These are phyloP conservation scores for Leccinum subfulvum DNA, from an alignment of 1,284 basidiomycete species.

Conservation along the genomic window DNA sequence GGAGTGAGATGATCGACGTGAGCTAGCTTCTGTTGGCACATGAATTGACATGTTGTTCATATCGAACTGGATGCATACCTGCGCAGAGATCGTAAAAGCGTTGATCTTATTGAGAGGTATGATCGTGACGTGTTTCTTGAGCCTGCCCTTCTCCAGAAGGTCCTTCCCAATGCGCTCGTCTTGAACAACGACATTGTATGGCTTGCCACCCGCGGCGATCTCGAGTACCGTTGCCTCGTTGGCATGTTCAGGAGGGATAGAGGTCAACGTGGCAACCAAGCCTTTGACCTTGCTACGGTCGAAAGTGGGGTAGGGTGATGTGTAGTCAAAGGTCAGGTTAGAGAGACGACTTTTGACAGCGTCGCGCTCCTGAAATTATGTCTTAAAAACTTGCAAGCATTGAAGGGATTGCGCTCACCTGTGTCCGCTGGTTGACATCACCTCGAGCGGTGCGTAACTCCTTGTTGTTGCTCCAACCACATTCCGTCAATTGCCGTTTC, in stretches of 20 bases:
- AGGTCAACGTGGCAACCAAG: conserved; percentile 84
- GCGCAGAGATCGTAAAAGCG: conserved; percentile 60
- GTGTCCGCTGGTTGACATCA: conserved; percentile 58
- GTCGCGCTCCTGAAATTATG: conserved; percentile 66
- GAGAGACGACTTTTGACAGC: conserved; percentile 67
- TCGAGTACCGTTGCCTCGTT: conserved; percentile 89
- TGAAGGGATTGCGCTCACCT: conserved; percentile 48
- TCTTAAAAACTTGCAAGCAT: conserved; percentile 5
- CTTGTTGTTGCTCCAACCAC: conserved; percentile 82
- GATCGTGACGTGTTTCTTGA: conserved; percentile 90
- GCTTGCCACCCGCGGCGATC: conserved; percentile 85
- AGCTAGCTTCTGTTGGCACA: conserved; percentile 62
- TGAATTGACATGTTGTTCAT: neutral
- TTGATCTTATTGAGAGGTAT: conserved; percentile 95
- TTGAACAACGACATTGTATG: conserved; percentile 96
- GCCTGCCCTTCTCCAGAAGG: conserved; percentile 77
- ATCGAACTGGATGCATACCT: conserved; percentile 43
- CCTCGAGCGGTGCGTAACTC: conserved; percentile 57
- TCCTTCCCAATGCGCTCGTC: conserved; percentile 88
- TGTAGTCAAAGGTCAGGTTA: conserved; percentile 83
- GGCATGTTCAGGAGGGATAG: conserved; percentile 69
- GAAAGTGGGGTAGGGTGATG: conserved; percentile 77
- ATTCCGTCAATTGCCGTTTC: conserved; percentile 53
- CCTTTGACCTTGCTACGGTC: conserved; percentile 90
- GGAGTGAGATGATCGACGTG: conserved; percentile 77